phyloP scores from a whole-genome alignment of 768 basidiomycete genomes.

The Mycena polygramma region DNA sequence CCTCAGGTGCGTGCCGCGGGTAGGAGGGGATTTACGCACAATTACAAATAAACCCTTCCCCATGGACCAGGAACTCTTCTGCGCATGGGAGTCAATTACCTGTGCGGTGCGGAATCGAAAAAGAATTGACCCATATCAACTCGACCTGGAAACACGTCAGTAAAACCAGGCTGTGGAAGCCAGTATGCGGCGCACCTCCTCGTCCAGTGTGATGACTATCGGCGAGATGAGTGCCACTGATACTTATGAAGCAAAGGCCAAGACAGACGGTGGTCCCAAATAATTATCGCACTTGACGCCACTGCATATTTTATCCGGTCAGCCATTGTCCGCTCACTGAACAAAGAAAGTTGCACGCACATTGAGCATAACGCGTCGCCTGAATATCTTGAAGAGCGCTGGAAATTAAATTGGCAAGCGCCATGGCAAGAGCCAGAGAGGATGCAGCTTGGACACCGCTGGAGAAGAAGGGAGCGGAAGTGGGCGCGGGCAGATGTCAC shows the following conservation, averaged over 20 bases:
- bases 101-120: neutral
- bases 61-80: constrained; percentile 69
- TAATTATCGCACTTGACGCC: constrained; percentile 63
- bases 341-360: constrained; percentile 45
- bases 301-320: constrained; percentile 48
- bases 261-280: constrained; percentile 67
- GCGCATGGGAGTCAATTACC: constrained; percentile 1
- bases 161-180: neutral
- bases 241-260: neutral
- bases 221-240: constrained; percentile 4
- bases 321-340: neutral
- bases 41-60: constrained; percentile 69
- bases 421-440: constrained; percentile 24
- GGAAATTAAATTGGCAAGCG: constrained; percentile 35
- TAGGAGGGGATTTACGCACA: constrained; percentile 48
- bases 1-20: constrained; percentile 2
- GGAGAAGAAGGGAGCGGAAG: constrained; percentile 24
- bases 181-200: constrained; percentile 56
- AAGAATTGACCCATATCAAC: constrained; percentile 65
- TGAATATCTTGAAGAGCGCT: constrained; percentile 53
- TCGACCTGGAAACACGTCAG: constrained; percentile 53
- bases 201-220: constrained; percentile 64
- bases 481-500: constrained; percentile 24
- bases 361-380: constrained; percentile 57
- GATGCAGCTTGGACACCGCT: constrained; percentile 31